Percentiles rank a stretch among this genome's conserved stretches.
phyloP scores from a whole-genome alignment of 306 rosid species.

The Malus asiatica region DNA sequence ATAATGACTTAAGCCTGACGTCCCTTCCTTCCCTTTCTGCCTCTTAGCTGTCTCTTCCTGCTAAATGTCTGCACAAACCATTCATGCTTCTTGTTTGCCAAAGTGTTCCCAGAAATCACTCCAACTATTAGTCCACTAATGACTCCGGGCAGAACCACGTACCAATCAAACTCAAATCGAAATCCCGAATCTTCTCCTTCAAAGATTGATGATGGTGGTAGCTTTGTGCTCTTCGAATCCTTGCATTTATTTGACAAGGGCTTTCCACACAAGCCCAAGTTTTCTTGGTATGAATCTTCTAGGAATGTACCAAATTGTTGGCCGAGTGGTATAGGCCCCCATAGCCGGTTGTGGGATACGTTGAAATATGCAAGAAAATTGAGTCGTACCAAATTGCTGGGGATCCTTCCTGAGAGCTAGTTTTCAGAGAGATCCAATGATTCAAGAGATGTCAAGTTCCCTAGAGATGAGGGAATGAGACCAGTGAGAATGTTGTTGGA shows the following conservation, averaged over 20 bases:
- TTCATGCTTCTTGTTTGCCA: neutral
- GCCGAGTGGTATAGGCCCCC: neutral
- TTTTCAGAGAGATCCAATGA: slow-evolving; percentile 11
- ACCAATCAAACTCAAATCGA: neutral
- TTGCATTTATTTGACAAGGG: slow-evolving; percentile 7
- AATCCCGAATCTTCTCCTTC: neutral
- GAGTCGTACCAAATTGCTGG: neutral
- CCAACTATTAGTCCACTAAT: slow-evolving; percentile 1
- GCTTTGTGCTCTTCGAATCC: neutral
- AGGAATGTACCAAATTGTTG: slow-evolving; percentile 10
- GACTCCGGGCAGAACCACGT: neutral
- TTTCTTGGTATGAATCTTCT: neutral
- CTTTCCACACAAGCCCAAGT: slow-evolving; percentile 1
- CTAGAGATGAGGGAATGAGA: neutral
- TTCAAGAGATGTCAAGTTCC: slow-evolving; percentile 1
- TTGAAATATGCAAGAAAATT: slow-evolving; percentile 5
- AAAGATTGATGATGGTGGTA: neutral
- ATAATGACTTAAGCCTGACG: neutral
- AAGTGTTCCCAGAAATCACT: neutral
- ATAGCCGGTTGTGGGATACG: neutral
- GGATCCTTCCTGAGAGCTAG: slow-evolving; percentile 10
- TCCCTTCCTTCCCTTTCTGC: neutral
- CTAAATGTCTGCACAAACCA: neutral
- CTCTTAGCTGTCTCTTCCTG: neutral
- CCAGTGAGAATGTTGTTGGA: neutral